A percentile compares a stretch with the other conserved stretches of the same genome.
Evolutionary conservation across 139 green algal species (phyloP).

Genomic region (Coelastrella sp.): DNA sequence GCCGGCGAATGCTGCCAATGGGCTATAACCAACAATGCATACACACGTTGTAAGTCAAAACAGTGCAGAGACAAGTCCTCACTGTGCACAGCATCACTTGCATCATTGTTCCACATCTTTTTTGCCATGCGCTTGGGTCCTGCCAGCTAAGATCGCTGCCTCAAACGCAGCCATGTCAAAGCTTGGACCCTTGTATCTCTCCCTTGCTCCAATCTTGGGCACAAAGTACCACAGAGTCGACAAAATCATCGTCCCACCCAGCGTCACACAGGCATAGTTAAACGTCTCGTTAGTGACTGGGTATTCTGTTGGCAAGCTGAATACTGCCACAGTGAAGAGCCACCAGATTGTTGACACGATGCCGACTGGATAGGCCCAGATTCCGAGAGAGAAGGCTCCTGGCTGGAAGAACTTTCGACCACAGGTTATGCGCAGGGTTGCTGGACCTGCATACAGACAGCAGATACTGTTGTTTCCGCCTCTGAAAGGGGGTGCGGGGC

Average conservation of each 20-base stretch:
- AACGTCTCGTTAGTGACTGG: slow-evolving; percentile 8
- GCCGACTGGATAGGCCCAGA: slow-evolving; percentile 28
- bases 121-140: no score
- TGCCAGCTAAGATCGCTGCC: neutral
- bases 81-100: no score
- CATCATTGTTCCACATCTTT: no score
- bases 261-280: slow-evolving; percentile 15
- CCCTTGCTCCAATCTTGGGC: neutral
- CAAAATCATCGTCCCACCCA: neutral
- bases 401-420: slow-evolving; percentile 10
- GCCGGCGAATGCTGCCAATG: no score
- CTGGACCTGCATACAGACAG: slow-evolving; percentile 20
- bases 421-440: slow-evolving; percentile 5
- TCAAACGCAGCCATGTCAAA: slow-evolving; percentile 43
- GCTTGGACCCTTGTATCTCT: slow-evolving; percentile 2
- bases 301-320: slow-evolving; percentile 33
- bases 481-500: no score
- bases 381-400: slow-evolving; percentile 1
- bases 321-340: slow-evolving; percentile 9
- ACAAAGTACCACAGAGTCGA: neutral
- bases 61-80: no score
- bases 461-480: no score
- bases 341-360: slow-evolving; percentile 16
- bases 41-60: no score
- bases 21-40: no score